Evolutionary conservation across 1,284 basidiomycete genomes (phyloP).

Genomic region (Trichosporon sp.): DNA sequence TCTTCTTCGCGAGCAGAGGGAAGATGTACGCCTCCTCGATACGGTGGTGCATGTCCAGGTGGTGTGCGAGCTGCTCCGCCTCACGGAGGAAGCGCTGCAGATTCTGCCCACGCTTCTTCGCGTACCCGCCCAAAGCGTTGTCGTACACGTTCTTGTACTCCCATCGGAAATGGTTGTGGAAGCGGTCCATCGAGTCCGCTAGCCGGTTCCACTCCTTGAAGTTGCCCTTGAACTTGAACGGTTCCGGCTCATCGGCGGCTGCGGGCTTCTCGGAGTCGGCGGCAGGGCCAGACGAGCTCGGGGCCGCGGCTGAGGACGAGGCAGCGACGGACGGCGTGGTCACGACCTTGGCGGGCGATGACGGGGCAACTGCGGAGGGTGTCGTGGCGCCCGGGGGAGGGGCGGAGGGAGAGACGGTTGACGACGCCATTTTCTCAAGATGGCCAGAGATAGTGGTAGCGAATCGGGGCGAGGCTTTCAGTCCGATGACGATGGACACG

Average conservation of each 20-base stretch:
- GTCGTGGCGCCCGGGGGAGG: background rate
- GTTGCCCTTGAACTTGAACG: background rate
- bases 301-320: background rate
- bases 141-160: conserved; percentile 44
- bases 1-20: conserved; percentile 58
- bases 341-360: background rate
- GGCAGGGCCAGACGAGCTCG: background rate
- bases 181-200: conserved; percentile 41
- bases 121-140: conserved; percentile 55
- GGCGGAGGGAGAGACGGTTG: background rate
- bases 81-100: conserved; percentile 52
- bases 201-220: conserved; percentile 25
- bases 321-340: background rate
- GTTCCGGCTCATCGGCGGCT: background rate
- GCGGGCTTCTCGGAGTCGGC: background rate
- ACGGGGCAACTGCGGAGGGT: background rate
- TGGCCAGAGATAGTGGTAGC: background rate
- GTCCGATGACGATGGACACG: background rate
- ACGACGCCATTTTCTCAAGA: background rate
- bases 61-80: conserved; percentile 50
- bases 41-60: conserved; percentile 62
- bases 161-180: conserved; percentile 40
- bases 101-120: conserved; percentile 48
- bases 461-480: background rate
- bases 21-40: conserved; percentile 58